phyloP scores from a whole-genome alignment of 2,329 filamentous ascomycete species.

The Massarina eburnea region DNA sequence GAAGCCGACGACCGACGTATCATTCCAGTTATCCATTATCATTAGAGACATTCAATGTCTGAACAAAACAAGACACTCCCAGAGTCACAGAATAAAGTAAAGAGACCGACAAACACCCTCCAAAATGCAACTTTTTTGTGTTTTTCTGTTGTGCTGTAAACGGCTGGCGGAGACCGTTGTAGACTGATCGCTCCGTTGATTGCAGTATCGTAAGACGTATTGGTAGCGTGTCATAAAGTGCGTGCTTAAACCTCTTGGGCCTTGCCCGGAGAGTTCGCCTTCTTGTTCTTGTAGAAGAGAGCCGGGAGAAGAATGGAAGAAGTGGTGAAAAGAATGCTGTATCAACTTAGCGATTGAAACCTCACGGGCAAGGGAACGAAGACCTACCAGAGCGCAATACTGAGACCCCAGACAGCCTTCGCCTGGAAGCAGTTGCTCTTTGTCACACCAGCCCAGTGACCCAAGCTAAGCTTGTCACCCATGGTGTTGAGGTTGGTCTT shows the following conservation, averaged over 20 bases:
- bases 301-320: constrained; percentile 50
- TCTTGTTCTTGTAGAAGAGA: constrained; percentile 54
- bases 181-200: constrained; percentile 21
- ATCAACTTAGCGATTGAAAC: constrained; percentile 11
- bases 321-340: constrained; percentile 50
- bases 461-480: constrained; percentile 53
- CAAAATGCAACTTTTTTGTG: constrained; percentile 13
- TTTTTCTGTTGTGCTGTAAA: constrained; percentile 7
- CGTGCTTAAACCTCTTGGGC: constrained; percentile 31
- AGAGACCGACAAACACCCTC: constrained; percentile 10
- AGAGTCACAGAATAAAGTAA: constrained; percentile 3
- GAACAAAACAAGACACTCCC: constrained; percentile 12
- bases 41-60: constrained; percentile 42
- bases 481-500: constrained; percentile 54
- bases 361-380: too few relatives aligned
- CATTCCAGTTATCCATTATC: constrained; percentile 22
- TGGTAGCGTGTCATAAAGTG: neutral
- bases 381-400: constrained; percentile 71
- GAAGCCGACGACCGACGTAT: constrained; percentile 1
- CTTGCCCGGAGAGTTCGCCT: constrained; percentile 42
- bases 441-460: constrained; percentile 61
- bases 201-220: neutral
- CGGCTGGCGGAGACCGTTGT: constrained; percentile 14
- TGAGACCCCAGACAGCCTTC: constrained; percentile 84
- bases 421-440: constrained; percentile 75